These are phyloP conservation scores for Ascosphaera acerosa DNA, from an alignment of 2,329 filamentous ascomycete species.

Conservation along the genomic window DNA sequence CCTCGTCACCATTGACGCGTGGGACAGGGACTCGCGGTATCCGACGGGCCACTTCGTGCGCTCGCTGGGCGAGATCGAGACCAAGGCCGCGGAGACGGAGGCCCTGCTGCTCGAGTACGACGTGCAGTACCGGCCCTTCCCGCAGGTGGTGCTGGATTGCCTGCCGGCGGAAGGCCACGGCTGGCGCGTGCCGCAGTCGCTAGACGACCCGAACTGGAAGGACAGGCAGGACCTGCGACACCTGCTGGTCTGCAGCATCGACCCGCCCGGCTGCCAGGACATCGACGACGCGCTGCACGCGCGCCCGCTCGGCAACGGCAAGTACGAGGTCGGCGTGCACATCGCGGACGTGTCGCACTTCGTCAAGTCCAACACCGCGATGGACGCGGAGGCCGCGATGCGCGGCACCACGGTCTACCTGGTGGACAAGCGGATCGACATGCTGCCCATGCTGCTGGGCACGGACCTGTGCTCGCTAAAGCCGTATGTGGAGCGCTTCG, in stretches of 20 bases:
- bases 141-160: conserved; percentile 84
- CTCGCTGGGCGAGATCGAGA: conserved; percentile 78
- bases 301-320: conserved; percentile 61
- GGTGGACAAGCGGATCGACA: conserved; percentile 97
- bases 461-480: conserved; percentile 93
- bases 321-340: conserved; percentile 88
- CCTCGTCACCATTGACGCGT: conserved; percentile 77
- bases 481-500: conserved; percentile 85
- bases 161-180: conserved; percentile 74
- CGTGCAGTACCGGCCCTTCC: conserved; percentile 91
- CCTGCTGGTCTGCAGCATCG: conserved; percentile 87
- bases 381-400: conserved; percentile 86
- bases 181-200: conserved; percentile 69
- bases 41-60: conserved; percentile 85
- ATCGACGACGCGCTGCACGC: conserved; percentile 96
- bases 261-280: conserved; percentile 86
- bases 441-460: conserved; percentile 88
- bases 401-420: conserved; percentile 92
- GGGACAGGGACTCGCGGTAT: conserved; percentile 82
- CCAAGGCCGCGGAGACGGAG: conserved; percentile 93
- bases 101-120: conserved; percentile 85
- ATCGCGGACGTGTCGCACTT: conserved; percentile 99
- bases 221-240: conserved; percentile 61
- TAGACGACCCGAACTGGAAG: conserved; percentile 64
- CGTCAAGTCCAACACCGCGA: conserved; percentile 86